phyloP scores from a whole-genome alignment of 495 filamentous ascomycete species.

The Neurospora sp. region DNA sequence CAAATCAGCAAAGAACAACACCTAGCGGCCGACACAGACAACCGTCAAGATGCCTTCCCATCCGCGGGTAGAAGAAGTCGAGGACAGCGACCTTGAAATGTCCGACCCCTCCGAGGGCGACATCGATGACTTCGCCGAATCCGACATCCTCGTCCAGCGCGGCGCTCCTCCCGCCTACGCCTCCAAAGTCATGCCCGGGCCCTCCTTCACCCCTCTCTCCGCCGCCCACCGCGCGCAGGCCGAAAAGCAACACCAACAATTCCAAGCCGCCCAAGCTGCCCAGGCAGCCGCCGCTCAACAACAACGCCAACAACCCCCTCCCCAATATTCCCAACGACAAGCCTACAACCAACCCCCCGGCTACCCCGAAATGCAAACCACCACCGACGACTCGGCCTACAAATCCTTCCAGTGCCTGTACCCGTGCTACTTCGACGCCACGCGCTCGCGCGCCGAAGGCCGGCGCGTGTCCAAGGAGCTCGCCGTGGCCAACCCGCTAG shows the following conservation, averaged over 20 bases:
- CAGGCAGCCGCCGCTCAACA: slow-evolving; percentile 21
- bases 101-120: slow-evolving; percentile 67
- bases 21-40: neutral
- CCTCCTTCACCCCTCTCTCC: slow-evolving; percentile 1
- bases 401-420: slow-evolving; percentile 82
- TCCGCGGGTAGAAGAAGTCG: slow-evolving; percentile 82
- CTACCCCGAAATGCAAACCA: slow-evolving; percentile 27
- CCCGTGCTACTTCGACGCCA: slow-evolving; percentile 84
- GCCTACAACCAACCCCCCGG: slow-evolving; percentile 12
- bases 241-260: neutral
- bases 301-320: slow-evolving; percentile 9
- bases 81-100: slow-evolving; percentile 63
- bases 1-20: no score
- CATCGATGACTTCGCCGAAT: slow-evolving; percentile 45
- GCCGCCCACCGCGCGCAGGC: slow-evolving; percentile 7
- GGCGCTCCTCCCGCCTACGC: slow-evolving; percentile 7
- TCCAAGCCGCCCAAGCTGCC: slow-evolving; percentile 19
- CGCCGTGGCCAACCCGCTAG: slow-evolving; percentile 78
- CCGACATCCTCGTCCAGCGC: slow-evolving; percentile 29
- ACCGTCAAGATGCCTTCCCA: slow-evolving; percentile 56
- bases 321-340: slow-evolving; percentile 7
- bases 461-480: slow-evolving; percentile 60
- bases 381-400: slow-evolving; percentile 48
- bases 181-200: neutral
- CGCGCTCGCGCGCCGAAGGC: slow-evolving; percentile 63